These are phyloP conservation scores for Pseudomassariella vexata DNA, from an alignment of 2,329 filamentous ascomycete genomes.

Conservation along the genomic window DNA sequence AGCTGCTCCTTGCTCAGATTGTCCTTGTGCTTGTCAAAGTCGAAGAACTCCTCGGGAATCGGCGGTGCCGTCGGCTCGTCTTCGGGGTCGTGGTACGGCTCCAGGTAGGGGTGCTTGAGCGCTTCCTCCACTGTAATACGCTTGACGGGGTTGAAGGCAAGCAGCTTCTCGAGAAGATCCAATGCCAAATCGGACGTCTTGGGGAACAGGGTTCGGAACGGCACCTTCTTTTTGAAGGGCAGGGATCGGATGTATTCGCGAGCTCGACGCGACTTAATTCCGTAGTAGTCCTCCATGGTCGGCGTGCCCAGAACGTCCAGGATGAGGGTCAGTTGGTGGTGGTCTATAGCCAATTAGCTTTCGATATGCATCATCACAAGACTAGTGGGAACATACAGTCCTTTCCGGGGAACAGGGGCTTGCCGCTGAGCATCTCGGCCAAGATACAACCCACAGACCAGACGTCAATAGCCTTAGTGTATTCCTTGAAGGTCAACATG, in stretches of 20 bases:
- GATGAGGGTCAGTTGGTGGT: conserved; percentile 96
- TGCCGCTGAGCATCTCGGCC: conserved; percentile 97
- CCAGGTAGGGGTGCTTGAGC: conserved; percentile 93
- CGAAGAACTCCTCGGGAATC: conserved; percentile 98
- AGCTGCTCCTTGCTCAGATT: conserved; percentile 96
- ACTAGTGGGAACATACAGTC: conserved; percentile 74
- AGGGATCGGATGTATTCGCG: conserved; percentile 97
- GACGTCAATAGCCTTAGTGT: conserved; percentile 98
- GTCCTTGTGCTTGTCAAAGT: conserved; percentile 99
- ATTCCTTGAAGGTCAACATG: conserved; percentile 99
- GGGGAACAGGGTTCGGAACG: conserved; percentile 93
- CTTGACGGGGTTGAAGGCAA: conserved; percentile 98
- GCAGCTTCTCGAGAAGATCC: conserved; percentile 88
- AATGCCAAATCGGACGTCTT: conserved; percentile 98
- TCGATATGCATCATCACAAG: neutral
- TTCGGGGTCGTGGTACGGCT: conserved; percentile 97
- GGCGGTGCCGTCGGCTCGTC: conserved; percentile 95
- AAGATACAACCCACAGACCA: conserved; percentile 99
- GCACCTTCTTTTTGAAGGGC: conserved; percentile 99
- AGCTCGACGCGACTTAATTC: conserved; percentile 96
- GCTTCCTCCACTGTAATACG: conserved; percentile 97
- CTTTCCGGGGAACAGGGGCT: conserved; percentile 96
- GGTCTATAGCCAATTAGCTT: conserved; percentile 52
- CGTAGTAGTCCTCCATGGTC: conserved; percentile 99
- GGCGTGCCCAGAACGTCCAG: conserved; percentile 95